Conservation (phyloP, 1,139 yeast genomes). For the Groenewaldozyma auringiensis region DNA sequence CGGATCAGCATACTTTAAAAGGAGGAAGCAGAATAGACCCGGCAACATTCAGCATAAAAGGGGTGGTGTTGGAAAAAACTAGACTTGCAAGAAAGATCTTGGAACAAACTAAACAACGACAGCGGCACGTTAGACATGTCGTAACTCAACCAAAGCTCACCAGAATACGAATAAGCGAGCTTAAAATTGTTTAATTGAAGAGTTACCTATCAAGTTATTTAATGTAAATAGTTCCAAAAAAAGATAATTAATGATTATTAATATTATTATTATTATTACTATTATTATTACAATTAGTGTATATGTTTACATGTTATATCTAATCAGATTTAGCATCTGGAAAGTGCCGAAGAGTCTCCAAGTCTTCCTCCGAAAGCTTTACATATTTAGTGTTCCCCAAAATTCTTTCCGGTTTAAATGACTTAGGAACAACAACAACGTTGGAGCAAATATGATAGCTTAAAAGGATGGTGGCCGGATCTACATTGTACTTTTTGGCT, state of each 20-base stretch:
- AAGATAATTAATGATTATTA: too few relatives aligned
- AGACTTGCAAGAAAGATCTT: slow-evolving; percentile 69
- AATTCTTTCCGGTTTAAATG: slow-evolving; percentile 53
- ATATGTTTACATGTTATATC: too few relatives aligned
- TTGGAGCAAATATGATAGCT: slow-evolving; percentile 69
- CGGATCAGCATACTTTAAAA: slow-evolving; percentile 68
- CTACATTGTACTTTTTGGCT: slow-evolving; percentile 47
- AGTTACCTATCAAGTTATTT: neutral
- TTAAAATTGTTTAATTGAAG: slow-evolving; percentile 19
- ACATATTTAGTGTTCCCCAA: slow-evolving; percentile 46
- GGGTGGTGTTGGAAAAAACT: slow-evolving; percentile 78
- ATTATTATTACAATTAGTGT: too few relatives aligned
- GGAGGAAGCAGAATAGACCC: slow-evolving; percentile 47
- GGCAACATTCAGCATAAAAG: slow-evolving; percentile 53
- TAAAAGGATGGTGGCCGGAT: slow-evolving; percentile 57
- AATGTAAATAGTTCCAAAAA: neutral
- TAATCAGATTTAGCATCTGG: too few relatives aligned
- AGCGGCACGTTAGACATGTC: slow-evolving; percentile 75
- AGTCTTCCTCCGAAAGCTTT: slow-evolving; percentile 45
- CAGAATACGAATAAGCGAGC: slow-evolving; percentile 67
- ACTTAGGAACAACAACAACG: slow-evolving; percentile 63
- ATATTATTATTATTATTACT: too few relatives aligned
- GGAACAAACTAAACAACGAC: slow-evolving; percentile 65
- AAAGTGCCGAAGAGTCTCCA: slow-evolving; percentile 1
- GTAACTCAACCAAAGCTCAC: slow-evolving; percentile 77